phyloP scores from a whole-genome alignment of 108 stramenopile genomes.

The Conticribra guillardii region DNA sequence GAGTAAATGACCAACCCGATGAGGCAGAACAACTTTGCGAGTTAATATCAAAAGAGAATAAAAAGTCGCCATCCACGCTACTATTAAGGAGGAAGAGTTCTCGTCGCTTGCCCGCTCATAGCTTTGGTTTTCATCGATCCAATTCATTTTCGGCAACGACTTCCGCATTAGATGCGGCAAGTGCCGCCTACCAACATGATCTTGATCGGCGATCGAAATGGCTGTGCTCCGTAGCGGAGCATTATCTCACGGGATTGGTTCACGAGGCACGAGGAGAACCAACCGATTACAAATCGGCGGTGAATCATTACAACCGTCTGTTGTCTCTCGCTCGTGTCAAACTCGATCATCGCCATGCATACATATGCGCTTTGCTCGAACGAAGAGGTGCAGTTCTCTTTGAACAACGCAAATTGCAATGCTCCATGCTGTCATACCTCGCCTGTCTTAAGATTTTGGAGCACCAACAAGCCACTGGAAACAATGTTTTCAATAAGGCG shows the following conservation, averaged over 20 bases:
- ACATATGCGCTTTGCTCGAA: constrained; percentile 44
- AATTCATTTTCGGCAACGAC: constrained; percentile 36
- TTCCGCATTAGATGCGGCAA: constrained; percentile 15
- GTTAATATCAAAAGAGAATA: constrained; percentile 19
- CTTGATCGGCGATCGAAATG: constrained; percentile 38
- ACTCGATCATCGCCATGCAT: constrained; percentile 47
- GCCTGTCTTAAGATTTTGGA: constrained; percentile 52
- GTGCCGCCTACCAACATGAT: constrained; percentile 41
- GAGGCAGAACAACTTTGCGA: constrained; percentile 29
- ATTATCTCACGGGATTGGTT: constrained; percentile 31
- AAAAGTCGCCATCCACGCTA: constrained; percentile 14
- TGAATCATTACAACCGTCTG: constrained; percentile 47
- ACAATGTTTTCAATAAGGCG: constrained; percentile 24
- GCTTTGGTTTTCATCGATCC: constrained; percentile 27
- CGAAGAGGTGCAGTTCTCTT: constrained; percentile 45
- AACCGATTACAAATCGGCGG: constrained; percentile 36
- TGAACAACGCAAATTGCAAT: constrained; percentile 46
- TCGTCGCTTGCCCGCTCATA: constrained; percentile 11
- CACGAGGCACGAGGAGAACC: constrained; percentile 35
- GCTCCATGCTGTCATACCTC: constrained; percentile 51
- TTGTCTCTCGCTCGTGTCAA: constrained; percentile 42
- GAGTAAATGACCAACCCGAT: constrained; percentile 29
- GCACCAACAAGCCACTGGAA: constrained; percentile 41
- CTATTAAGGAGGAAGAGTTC: constrained; percentile 15
- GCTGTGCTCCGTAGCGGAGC: constrained; percentile 38